Evolutionary conservation across 1,284 basidiomycete genomes (phyloP), one percentile per base, ranked within the genome.

Genomic region (Pascua sp.): DNA sequence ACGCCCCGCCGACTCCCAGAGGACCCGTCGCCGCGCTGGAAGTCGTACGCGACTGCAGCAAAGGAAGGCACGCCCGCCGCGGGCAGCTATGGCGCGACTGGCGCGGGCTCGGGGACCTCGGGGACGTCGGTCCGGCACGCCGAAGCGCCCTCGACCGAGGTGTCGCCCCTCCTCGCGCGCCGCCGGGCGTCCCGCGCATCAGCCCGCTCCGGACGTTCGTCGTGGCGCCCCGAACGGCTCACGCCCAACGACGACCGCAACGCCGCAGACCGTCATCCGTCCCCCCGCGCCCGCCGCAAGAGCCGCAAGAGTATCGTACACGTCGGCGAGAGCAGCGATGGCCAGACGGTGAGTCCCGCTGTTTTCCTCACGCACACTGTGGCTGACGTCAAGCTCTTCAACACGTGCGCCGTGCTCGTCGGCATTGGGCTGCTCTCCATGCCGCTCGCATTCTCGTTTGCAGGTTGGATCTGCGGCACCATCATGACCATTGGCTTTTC

Each of bases 371-470:
- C 48, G 58, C 58, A 4, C 62, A 70, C 38, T 58, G n/a, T 12
- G 24, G 42, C 37, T 41, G 50, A 44, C 62, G 40, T 9, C n/a
- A 63, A 91, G 89, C 78, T 95, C n/a, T 94, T 94, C 79, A 95
- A 95, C 68, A 86, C 88, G 9, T 88, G 88, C 47, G 91, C 90
- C 10, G 89, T 92, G 32, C 79, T 94, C 11, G 80, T 93, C 9
- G 92, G 92, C 7, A 89, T 95, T 62, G 92, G 92, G 2, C 87
- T 96, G 80, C 81, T 95, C 2, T 91, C 90, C 2, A 88, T 93
- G 72, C 90, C 92, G 0, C 80, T 93, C 16, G 91, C 91, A 0
- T 92, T 92, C 70, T 84, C 89, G 1, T 90, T 89, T 66, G 86
- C 90, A 1, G 91, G 91, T 8, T 94, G 91, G 91, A 80, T 87